A percentile compares a stretch with the other conserved stretches of the same genome.
phyloP scores from a whole-genome alignment of 208 protist genomes.

The Trypanosoma rangeli region DNA sequence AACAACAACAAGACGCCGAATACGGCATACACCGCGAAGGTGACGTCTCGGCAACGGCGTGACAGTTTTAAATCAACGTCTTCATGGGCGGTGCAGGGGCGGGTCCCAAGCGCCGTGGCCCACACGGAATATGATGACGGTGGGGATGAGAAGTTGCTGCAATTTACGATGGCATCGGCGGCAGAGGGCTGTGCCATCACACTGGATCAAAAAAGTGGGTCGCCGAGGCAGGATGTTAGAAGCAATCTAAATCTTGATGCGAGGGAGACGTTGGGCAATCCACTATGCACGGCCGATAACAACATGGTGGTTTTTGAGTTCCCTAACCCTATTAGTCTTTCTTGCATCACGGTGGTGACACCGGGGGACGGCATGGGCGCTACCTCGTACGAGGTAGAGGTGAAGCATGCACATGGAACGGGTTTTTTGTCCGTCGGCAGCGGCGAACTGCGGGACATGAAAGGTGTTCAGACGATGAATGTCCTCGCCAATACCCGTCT shows the following conservation, averaged over 20 bases:
- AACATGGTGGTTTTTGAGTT: slow-evolving; percentile 32
- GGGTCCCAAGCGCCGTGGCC: neutral
- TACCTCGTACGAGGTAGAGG: slow-evolving; percentile 21
- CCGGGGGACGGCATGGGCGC: slow-evolving; percentile 25
- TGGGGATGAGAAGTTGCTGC: neutral
- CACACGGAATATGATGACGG: neutral
- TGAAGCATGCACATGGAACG: slow-evolving; percentile 13
- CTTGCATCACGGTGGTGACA: slow-evolving; percentile 27
- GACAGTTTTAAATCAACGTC: neutral
- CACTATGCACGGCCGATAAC: slow-evolving; percentile 13
- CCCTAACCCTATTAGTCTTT: slow-evolving; percentile 25
- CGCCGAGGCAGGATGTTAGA: neutral
- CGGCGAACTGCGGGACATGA: slow-evolving; percentile 25
- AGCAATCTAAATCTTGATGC: neutral
- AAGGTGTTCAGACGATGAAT: slow-evolving; percentile 25
- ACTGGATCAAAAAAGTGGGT: neutral
- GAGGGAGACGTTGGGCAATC: neutral
- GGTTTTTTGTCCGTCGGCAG: slow-evolving; percentile 24
- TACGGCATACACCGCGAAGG: neutral
- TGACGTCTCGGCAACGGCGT: neutral
- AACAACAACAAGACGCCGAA: neutral
- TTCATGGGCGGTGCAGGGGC: neutral
- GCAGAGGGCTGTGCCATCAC: neutral
- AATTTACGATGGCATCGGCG: neutral
- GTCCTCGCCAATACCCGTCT: slow-evolving; percentile 10